phyloP scores from a whole-genome alignment of 176 grass and related monocot genomes.

The Poa annua region DNA sequence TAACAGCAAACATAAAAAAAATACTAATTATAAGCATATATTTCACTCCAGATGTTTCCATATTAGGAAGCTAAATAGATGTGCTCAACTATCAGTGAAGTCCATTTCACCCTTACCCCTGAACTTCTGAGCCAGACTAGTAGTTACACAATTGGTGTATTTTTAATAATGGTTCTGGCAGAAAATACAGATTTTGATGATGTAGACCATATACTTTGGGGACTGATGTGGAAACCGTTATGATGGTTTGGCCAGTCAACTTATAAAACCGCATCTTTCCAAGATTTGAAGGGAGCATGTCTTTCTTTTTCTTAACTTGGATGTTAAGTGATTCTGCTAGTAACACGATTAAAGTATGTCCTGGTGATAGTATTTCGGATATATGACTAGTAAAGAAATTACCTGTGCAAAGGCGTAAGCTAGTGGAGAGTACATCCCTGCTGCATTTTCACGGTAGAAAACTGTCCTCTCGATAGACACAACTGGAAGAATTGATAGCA shows the following conservation, averaged over 20 bases:
- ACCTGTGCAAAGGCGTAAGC: constrained; percentile 77
- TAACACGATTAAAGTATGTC: not conserved
- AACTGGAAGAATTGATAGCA: constrained; percentile 54
- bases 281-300: too few species aligned
- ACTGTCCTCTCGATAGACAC: constrained; percentile 69
- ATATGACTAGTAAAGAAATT: constrained; percentile 34
- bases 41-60: not conserved
- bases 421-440: constrained; percentile 78
- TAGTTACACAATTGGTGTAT: not conserved
- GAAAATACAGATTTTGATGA: not conserved
- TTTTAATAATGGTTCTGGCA: too few species aligned
- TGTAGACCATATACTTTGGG: not conserved
- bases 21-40: not conserved
- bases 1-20: not conserved
- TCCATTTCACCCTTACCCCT: not conserved
- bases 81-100: not conserved
- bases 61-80: not conserved
- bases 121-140: not conserved
- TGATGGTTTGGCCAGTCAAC: not conserved
- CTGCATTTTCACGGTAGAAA: constrained; percentile 79
- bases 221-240: not conserved
- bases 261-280: not conserved
- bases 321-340: not conserved
- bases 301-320: not conserved
- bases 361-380: not conserved